A percentile compares a stretch with the other conserved stretches of the same genome.
Conservation (phyloP, 257 asterid genomes). For the Paulownia fortunei region DNA sequence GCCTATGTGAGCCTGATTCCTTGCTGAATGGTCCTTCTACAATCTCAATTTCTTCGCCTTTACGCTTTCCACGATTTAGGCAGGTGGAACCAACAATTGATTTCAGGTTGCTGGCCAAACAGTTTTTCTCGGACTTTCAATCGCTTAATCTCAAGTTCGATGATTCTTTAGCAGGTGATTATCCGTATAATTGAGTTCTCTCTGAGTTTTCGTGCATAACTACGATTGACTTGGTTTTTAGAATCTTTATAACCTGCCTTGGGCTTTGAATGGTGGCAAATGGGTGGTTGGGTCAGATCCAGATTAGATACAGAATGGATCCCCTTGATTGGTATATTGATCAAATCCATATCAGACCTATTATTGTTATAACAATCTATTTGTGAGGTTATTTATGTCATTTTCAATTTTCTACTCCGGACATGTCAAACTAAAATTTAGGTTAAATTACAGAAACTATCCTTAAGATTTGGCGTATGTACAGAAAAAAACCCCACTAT, state of each 20-base stretch:
- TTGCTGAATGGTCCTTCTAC: slow-evolving; percentile 92
- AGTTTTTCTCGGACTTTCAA: slow-evolving; percentile 76
- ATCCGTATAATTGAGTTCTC: slow-evolving; percentile 9
- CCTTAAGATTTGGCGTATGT: too few species aligned
- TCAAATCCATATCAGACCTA: background rate
- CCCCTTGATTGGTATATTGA: background rate
- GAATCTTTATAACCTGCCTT: slow-evolving; percentile 4
- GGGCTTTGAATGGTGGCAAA: slow-evolving; percentile 18
- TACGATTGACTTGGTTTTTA: slow-evolving; percentile 5
- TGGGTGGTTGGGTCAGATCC: slow-evolving; percentile 24
- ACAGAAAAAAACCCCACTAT: too few species aligned
- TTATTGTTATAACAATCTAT: background rate
- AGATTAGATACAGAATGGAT: slow-evolving; percentile 18
- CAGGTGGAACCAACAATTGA: slow-evolving; percentile 71
- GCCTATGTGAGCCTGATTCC: slow-evolving; percentile 85
- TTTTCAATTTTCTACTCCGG: background rate
- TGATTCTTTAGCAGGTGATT: slow-evolving; percentile 73
- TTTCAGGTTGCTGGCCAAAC: slow-evolving; percentile 87
- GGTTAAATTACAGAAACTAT: too few species aligned
- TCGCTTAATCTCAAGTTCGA: slow-evolving; percentile 83
- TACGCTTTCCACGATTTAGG: slow-evolving; percentile 84
- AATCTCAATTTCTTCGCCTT: slow-evolving; percentile 86
- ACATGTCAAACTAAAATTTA: background rate
- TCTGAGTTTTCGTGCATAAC: slow-evolving; percentile 19
- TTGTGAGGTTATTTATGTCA: background rate